These are phyloP conservation scores for Agaricus bisporus DNA, from an alignment of 768 basidiomycete species.

Conservation along the genomic window DNA sequence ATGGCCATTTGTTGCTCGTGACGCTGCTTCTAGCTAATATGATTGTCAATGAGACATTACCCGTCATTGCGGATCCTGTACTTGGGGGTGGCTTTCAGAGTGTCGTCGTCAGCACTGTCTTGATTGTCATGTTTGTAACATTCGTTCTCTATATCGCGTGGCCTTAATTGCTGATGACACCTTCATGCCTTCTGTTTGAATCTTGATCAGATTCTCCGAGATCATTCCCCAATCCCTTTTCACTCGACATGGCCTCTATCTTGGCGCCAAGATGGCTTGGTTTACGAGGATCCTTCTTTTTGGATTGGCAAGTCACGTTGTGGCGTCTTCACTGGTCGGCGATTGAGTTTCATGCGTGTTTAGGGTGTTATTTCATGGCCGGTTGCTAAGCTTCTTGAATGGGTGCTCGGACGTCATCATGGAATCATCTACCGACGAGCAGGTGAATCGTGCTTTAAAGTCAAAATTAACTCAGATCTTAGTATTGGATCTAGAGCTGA, in stretches of 20 bases:
- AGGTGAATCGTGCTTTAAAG: slow-evolving; percentile 1
- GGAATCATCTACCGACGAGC: slow-evolving; percentile 63
- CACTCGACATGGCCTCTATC: slow-evolving; percentile 82
- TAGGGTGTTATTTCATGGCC: slow-evolving; percentile 81
- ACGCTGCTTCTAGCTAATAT: slow-evolving; percentile 84
- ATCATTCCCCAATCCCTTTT: slow-evolving; percentile 93
- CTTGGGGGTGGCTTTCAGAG: slow-evolving; percentile 75
- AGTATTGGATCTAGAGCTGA: slow-evolving; percentile 50
- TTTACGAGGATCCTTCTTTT: slow-evolving; percentile 66
- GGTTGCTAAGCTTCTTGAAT: slow-evolving; percentile 75
- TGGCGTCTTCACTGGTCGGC: background rate
- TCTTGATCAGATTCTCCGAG: slow-evolving; percentile 65
- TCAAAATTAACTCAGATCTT: background rate
- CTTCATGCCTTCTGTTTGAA: background rate
- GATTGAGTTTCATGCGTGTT: slow-evolving; percentile 6
- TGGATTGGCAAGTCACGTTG: slow-evolving; percentile 42
- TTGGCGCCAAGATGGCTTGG: slow-evolving; percentile 82
- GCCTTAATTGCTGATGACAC: background rate
- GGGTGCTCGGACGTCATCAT: slow-evolving; percentile 74
- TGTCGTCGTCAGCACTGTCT: slow-evolving; percentile 75
- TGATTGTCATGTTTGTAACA: slow-evolving; percentile 77
- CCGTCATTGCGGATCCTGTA: slow-evolving; percentile 74
- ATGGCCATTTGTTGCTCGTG: slow-evolving; percentile 78
- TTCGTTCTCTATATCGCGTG: background rate
- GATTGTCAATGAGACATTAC: slow-evolving; percentile 87